A percentile compares a stretch with the other conserved stretches of the same genome.
Evolutionary conservation across 2,329 filamentous ascomycete genomes (phyloP).

Genomic region (Volutella citrinella): DNA sequence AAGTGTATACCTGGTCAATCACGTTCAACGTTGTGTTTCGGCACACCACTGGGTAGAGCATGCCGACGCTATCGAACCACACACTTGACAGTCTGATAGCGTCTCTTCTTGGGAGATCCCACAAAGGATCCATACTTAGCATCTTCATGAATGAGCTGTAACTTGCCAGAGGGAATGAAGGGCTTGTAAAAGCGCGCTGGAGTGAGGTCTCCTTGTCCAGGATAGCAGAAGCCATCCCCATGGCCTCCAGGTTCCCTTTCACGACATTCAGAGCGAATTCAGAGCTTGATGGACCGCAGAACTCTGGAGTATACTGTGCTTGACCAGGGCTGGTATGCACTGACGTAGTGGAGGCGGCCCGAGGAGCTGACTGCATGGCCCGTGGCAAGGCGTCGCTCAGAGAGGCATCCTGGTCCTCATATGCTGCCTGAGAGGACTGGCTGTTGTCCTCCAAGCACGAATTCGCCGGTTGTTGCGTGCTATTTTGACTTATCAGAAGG

Average conservation of each 20-base stretch:
- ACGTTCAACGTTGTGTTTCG: constrained; percentile 1
- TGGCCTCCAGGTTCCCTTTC: constrained; percentile 4
- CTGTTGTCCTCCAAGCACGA: too few relatives aligned
- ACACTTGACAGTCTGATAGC: constrained; percentile 1
- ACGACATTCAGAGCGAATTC: constrained; percentile 8
- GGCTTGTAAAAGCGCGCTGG: neutral
- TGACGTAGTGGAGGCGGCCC: too few relatives aligned
- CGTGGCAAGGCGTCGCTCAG: too few relatives aligned
- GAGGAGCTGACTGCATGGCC: too few relatives aligned
- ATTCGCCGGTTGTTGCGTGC: too few relatives aligned
- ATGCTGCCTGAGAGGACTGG: too few relatives aligned
- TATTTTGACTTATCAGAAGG: too few relatives aligned
- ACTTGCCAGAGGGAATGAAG: neutral
- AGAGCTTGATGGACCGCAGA: constrained; percentile 7
- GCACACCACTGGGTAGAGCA: constrained; percentile 3
- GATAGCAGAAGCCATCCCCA: constrained; percentile 7
- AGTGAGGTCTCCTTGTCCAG: constrained; percentile 1
- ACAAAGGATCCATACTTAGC: constrained; percentile 5
- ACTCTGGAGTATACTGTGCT: constrained; percentile 5
- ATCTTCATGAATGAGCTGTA: constrained; percentile 6
- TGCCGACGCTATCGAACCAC: constrained; percentile 2
- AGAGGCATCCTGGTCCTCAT: too few relatives aligned
- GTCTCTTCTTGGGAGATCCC: constrained; percentile 4
- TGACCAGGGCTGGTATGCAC: too few relatives aligned
- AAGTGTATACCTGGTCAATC: neutral